Base-by-base conservation (phyloP, 345 rosid species). In the Eutrema japonicum region DNA sequence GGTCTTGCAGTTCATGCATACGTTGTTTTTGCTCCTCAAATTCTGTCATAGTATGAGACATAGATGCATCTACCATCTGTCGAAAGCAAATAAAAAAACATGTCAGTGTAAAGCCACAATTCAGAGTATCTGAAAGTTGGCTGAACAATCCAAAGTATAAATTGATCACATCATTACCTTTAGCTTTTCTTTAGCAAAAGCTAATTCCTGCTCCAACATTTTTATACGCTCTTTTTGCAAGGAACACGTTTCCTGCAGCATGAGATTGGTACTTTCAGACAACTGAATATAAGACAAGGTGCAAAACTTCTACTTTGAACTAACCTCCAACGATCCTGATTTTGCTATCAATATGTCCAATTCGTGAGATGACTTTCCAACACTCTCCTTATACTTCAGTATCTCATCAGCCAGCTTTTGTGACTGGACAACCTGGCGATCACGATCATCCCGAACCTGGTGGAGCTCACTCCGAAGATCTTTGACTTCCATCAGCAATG, bases 361-460 rank as follows among this genome's bases (percentile, higher is more conserved):
- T 66, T 90, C 96, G 1, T 84, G 73, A 48, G 81, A 75, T 11
- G 96, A 88, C 79, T 88, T 89, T 51, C 96, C 99, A 1, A 89
- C 80, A 68, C 68, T 84, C 84, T 92, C 99, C 77, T 85, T 81
- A 45, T 80, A 83, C 70, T 77, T 90, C 30, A 70, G 63, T 29
- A 87, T 75, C 42, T 92, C 98, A 58, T 83, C 82, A 11, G 85
- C 77, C 58, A 90, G 75, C 43, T 79, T 77, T 58, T 92, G 87
- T 64, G 88, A 88, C 64, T 81, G 89, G 10, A 54, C 69, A 11
- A 82, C 79, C 18, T 86, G 92, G 64, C 84, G 85, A 76, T 95
- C 98, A 73, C 98, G 92, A 70, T 95, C 99, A 59, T 88, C 94
- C 55, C 97, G 83, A 3, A 87, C 94, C 78, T 85, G 85, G 77